phyloP scores from a whole-genome alignment of 108 stramenopile species.

The Skeletonema marinoi region DNA sequence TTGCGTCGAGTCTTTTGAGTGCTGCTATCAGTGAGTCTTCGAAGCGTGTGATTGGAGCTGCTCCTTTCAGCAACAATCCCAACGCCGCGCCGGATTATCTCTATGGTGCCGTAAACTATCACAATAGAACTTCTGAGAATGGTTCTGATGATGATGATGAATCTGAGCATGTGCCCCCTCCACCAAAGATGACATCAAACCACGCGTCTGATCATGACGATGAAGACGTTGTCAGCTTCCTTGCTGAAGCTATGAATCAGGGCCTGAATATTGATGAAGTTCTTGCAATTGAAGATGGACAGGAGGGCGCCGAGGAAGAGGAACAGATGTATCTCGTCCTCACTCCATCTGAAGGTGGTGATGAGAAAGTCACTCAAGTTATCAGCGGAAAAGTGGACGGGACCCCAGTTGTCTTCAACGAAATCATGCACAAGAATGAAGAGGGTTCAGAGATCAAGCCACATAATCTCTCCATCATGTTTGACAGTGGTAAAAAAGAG shows the following conservation, averaged over 20 bases:
- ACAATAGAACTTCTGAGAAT: constrained; percentile 17
- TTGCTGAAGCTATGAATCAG: constrained; percentile 37
- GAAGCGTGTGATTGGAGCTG: constrained; percentile 32
- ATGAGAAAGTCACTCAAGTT: constrained; percentile 8
- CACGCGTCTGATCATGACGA: background rate
- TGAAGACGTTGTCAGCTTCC: constrained; percentile 35
- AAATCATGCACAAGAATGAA: constrained; percentile 9
- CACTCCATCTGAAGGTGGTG: constrained; percentile 20
- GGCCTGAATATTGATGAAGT: background rate
- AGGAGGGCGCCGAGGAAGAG: background rate
- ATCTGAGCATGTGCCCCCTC: constrained; percentile 13
- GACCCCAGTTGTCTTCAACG: constrained; percentile 14
- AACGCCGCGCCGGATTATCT: background rate
- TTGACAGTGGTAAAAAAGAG: constrained; percentile 15
- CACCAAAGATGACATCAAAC: constrained; percentile 4
- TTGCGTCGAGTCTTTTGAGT: constrained; percentile 34
- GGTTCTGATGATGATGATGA: constrained; percentile 20
- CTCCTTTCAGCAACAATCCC: constrained; percentile 5
- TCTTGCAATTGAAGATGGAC: background rate
- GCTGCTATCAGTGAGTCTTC: constrained; percentile 9
- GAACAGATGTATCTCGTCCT: background rate
- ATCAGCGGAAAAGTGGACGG: constrained; percentile 10
- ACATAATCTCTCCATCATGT: constrained; percentile 30
- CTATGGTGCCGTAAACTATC: constrained; percentile 37
- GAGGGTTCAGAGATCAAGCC: constrained; percentile 29